A percentile compares a stretch with the other conserved stretches of the same genome.
These are phyloP conservation scores for Russula emetica DNA, from an alignment of 768 basidiomycete species.

Conservation along the genomic window DNA sequence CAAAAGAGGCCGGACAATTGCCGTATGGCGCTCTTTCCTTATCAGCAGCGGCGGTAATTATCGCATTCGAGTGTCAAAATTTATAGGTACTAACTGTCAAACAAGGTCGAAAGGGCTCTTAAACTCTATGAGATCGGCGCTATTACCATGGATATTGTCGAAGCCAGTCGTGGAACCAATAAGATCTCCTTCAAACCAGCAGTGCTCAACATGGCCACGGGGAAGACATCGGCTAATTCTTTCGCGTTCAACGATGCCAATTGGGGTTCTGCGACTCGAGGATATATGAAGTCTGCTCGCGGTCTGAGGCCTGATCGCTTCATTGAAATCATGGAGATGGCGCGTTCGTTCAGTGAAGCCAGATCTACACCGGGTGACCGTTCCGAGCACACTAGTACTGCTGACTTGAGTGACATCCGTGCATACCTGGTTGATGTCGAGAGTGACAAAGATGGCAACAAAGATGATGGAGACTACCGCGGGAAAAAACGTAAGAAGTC, in stretches of 20 bases:
- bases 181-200: background rate
- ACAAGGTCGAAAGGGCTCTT: background rate
- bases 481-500: too few species aligned
- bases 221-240: background rate
- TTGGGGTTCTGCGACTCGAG: background rate
- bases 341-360: too few species aligned
- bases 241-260: background rate
- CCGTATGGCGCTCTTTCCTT: background rate
- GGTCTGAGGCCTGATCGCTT: background rate
- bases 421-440: too few species aligned
- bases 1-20: background rate
- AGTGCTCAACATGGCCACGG: background rate
- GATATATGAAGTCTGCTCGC: background rate
- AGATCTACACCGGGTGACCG: too few species aligned
- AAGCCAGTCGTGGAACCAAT: background rate
- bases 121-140: background rate
- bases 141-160: background rate
- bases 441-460: too few species aligned
- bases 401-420: too few species aligned
- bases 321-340: background rate
- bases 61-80: background rate
- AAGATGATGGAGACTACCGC: too few species aligned
- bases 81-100: background rate
- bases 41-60: background rate
- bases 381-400: too few species aligned